Percentiles rank a stretch among this genome's conserved stretches.
Evolutionary conservation across 1,284 basidiomycete genomes (phyloP).

Genomic region (Sanguinoderma infundibulare): DNA sequence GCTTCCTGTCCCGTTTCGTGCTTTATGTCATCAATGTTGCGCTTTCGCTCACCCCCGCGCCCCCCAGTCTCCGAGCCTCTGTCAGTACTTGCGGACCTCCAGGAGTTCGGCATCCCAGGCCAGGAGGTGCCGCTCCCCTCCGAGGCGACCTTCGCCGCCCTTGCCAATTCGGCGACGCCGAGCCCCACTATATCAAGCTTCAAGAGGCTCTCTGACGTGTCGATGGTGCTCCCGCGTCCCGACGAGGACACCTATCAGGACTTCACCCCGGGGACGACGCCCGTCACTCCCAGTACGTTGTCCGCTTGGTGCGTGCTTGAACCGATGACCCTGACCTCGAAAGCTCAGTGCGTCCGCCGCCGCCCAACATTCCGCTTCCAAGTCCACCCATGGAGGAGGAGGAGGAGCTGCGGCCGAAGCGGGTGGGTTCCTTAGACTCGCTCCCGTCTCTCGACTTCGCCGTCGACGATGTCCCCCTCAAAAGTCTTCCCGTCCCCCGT

Average conservation of each 20-base stretch:
- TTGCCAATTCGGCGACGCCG: neutral
- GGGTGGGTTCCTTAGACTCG: slow-evolving; percentile 1
- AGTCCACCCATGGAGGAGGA: neutral
- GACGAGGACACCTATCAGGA: slow-evolving; percentile 6
- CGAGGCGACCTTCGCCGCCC: neutral
- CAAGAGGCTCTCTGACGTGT: slow-evolving; percentile 16
- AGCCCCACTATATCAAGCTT: neutral
- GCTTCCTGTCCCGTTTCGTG: neutral
- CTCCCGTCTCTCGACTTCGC: neutral
- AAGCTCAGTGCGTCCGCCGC: slow-evolving; percentile 1
- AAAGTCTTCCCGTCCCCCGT: slow-evolving; percentile 8
- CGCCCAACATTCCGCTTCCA: slow-evolving; percentile 14
- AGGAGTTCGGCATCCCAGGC: slow-evolving; percentile 21
- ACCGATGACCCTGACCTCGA: neutral
- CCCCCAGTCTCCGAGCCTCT: slow-evolving; percentile 9
- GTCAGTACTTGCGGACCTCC: slow-evolving; percentile 15
- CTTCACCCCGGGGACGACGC: slow-evolving; percentile 1
- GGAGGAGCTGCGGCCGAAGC: neutral
- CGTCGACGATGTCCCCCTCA: slow-evolving; percentile 7
- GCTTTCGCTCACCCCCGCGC: neutral
- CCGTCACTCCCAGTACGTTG: slow-evolving; percentile 8
- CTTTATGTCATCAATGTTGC: neutral
- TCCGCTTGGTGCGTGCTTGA: neutral
- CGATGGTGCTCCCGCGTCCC: slow-evolving; percentile 14
- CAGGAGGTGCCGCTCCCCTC: neutral